Percentiles rank a stretch among this genome's conserved stretches.
phyloP scores from a whole-genome alignment of 345 rosid genomes.

The Syzygium aqueum region DNA sequence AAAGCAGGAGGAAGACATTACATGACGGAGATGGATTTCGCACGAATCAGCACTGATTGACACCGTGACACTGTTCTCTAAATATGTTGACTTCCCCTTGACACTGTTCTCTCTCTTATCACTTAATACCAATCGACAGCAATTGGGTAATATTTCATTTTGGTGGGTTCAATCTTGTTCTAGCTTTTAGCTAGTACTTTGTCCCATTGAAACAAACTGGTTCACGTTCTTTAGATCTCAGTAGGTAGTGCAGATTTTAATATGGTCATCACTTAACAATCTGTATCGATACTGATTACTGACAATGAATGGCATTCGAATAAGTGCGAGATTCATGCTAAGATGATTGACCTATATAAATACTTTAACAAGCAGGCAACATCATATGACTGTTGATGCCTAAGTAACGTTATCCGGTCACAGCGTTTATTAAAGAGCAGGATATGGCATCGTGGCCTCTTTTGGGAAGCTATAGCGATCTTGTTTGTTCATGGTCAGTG shows the following conservation, averaged over 20 bases:
- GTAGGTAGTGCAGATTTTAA: background rate
- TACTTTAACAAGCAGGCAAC: background rate
- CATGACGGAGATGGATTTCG: background rate
- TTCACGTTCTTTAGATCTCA: too few species aligned
- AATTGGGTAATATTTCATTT: too few species aligned
- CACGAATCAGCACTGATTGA: background rate
- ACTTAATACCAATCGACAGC: too few species aligned
- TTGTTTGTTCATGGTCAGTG: background rate
- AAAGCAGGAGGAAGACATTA: too few species aligned
- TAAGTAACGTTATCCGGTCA: background rate
- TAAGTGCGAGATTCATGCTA: background rate
- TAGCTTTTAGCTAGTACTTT: too few species aligned
- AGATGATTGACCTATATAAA: background rate
- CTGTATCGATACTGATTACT: background rate
- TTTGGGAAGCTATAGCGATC: background rate
- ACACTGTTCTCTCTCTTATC: background rate
- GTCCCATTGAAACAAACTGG: too few species aligned
- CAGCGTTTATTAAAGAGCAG: background rate
- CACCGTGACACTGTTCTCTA: background rate
- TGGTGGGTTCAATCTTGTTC: too few species aligned
- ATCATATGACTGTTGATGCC: background rate
- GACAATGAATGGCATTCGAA: background rate
- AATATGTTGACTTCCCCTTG: background rate
- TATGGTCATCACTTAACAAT: background rate
- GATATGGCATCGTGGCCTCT: background rate